Conservation (phyloP, 139 green algal genomes). For the Micromonas pusilla region DNA sequence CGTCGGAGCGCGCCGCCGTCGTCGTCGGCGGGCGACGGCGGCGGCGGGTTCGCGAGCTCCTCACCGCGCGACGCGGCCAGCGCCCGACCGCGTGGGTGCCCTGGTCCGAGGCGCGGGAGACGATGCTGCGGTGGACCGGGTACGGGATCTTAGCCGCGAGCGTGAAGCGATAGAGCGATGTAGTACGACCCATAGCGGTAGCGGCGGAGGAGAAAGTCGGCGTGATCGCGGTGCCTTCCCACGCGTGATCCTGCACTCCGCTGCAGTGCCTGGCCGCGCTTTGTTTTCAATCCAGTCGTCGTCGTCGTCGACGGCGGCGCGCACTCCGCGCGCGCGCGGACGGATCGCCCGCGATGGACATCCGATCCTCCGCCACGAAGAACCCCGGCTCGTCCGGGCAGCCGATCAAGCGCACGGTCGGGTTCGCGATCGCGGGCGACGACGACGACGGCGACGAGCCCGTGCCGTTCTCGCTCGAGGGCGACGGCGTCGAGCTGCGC, state of each 20-base stretch:
- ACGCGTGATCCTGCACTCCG: too few species aligned
- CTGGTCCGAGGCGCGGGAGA: not conserved
- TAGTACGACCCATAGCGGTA: too few species aligned
- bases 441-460: not conserved
- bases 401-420: not conserved
- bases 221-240: too few species aligned
- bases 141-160: not conserved
- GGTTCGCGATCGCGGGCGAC: not conserved
- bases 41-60: not conserved
- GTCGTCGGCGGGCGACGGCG: too few species aligned
- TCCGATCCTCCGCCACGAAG: not conserved
- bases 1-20: too few species aligned
- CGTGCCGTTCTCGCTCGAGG: too few species aligned
- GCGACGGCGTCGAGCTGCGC: too few species aligned
- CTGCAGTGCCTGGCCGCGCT: too few species aligned
- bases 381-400: not conserved
- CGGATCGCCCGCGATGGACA: not conserved
- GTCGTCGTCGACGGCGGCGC: too few species aligned
- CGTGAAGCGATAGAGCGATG: too few species aligned
- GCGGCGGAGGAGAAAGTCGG: too few species aligned
- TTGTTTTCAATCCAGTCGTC: too few species aligned
- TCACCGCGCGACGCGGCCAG: slow-evolving; percentile 1
- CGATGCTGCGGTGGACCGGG: slow-evolving; percentile 7
- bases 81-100: slow-evolving; percentile 6
- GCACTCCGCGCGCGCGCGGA: not conserved